Base-by-base conservation (phyloP, 2,329 filamentous ascomycete species). In the Aspergillus thermomutatus region DNA sequence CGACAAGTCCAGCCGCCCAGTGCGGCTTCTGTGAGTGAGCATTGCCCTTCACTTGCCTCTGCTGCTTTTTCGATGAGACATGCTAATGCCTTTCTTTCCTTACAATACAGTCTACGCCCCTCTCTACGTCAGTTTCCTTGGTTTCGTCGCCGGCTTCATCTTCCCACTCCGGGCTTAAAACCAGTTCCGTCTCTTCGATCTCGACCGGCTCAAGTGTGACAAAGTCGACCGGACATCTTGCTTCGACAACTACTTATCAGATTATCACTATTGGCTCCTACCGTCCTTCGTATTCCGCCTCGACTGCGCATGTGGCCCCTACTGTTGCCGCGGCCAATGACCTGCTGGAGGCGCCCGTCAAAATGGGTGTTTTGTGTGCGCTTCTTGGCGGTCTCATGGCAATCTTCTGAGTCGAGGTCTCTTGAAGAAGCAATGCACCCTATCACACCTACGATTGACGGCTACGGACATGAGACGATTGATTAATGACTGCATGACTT, bases 1-100 rank as follows among this genome's bases (percentile, higher is more conserved):
- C 90, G 91, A 70, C 93, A 92, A 79, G 86, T 94, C 67, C 81
- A 91, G 69, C 89, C 89, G 69, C 83, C 86, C 64, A 84, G 82
- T 75, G 84, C 85, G 77, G 85, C 84, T 68, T 80, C 82, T 79
- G 83, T 86, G 79, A 84, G 84, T 87, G 84, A 83, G 85, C 72
- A 73, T 68, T 66, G 60, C 72, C 71, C 66, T 55, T 50, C 53
- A 55, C 53, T 64, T 59, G 43, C 34, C 19, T 60, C n/a, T 25
- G 55, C 48, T 53, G 52, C 54, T 61, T 55, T 43, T 51, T 14
- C 50, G 10, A 41, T 49, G 37, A 45, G 56, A 56, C 37, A 23
- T 59, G 56, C 66, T 69, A 71, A 77, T 69, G 57, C 57, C 58
- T 50, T 45, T 5, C 54, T 48, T 52, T 57, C 51, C 26, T 17